Percentiles rank a stretch among this genome's conserved stretches.
These are phyloP conservation scores for Terfezia boudieri DNA, from an alignment of 495 filamentous ascomycete genomes.

Conservation along the genomic window DNA sequence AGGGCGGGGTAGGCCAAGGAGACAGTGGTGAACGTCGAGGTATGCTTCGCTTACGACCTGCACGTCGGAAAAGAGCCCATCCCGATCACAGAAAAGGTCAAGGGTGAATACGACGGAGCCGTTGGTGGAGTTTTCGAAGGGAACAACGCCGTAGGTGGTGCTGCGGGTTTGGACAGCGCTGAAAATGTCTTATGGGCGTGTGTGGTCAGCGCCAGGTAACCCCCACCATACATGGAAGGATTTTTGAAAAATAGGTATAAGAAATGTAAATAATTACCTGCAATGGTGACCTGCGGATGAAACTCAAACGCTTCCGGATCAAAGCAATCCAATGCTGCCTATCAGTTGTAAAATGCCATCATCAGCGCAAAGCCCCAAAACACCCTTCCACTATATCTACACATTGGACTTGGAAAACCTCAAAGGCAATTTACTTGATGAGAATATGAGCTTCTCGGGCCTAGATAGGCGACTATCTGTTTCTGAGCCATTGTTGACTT, in stretches of 20 bases:
- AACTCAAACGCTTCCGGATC: conserved; percentile 30
- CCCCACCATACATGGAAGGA: neutral
- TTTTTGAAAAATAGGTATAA: neutral
- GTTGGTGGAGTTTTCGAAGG: conserved; percentile 90
- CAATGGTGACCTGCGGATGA: conserved; percentile 36
- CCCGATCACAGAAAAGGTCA: conserved; percentile 62
- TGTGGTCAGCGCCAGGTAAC: neutral
- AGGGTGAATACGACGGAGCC: conserved; percentile 74
- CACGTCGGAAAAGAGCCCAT: conserved; percentile 35
- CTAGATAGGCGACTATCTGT: conserved; percentile 52
- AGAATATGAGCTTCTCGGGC: conserved; percentile 64
- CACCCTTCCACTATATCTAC: too few species aligned
- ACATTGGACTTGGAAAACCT: neutral
- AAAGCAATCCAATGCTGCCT: conserved; percentile 51
- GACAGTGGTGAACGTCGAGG: conserved; percentile 63
- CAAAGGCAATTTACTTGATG: conserved; percentile 48
- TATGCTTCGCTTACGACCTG: conserved; percentile 62
- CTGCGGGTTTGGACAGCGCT: conserved; percentile 41
- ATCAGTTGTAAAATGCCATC: neutral
- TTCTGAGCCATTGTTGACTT: too few species aligned
- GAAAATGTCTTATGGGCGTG: conserved; percentile 32
- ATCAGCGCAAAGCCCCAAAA: neutral
- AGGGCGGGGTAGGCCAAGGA: conserved; percentile 33
- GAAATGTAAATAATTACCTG: conserved; percentile 23
- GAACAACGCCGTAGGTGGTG: conserved; percentile 56